A percentile compares a stretch with the other conserved stretches of the same genome.
These are phyloP conservation scores for Psilocybe azurescens DNA, from an alignment of 768 basidiomycete species.

Conservation along the genomic window DNA sequence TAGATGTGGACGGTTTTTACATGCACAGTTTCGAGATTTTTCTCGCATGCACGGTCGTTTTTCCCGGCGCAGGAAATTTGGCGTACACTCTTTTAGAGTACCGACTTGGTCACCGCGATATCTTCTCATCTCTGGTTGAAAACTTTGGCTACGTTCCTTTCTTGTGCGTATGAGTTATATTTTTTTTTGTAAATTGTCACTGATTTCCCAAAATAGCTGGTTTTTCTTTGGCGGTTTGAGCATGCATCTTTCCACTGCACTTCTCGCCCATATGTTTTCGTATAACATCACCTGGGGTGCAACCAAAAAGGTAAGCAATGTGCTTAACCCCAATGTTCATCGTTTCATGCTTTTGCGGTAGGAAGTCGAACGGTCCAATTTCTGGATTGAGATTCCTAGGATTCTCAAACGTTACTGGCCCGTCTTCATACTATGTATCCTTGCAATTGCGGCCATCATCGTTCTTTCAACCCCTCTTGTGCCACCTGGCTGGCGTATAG, in stretches of 20 bases:
- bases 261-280: constrained; percentile 74
- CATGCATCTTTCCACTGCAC: constrained; percentile 67
- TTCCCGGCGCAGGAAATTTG: constrained; percentile 72
- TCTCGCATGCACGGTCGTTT: constrained; percentile 73
- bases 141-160: constrained; percentile 73
- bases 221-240: constrained; percentile 82
- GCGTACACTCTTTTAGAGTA: constrained; percentile 74
- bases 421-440: constrained; percentile 59
- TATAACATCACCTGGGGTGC: constrained; percentile 83
- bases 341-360: constrained; percentile 29
- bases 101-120: constrained; percentile 60
- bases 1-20: constrained; percentile 74
- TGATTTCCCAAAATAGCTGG: constrained; percentile 47
- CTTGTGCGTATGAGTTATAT: constrained; percentile 55
- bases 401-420: constrained; percentile 83
- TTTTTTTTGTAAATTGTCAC: not conserved
- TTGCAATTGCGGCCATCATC: constrained; percentile 56
- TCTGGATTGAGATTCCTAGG: constrained; percentile 88
- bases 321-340: not conserved
- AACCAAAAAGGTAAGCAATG: constrained; percentile 62
- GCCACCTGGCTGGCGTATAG: constrained; percentile 69
- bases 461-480: constrained; percentile 60
- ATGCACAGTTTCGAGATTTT: constrained; percentile 76
- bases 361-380: constrained; percentile 88
- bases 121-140: constrained; percentile 57